Percentiles rank a stretch among this genome's conserved stretches.
Evolutionary conservation across 1,139 yeast genomes (phyloP).

Genomic region (Taphrina populina): DNA sequence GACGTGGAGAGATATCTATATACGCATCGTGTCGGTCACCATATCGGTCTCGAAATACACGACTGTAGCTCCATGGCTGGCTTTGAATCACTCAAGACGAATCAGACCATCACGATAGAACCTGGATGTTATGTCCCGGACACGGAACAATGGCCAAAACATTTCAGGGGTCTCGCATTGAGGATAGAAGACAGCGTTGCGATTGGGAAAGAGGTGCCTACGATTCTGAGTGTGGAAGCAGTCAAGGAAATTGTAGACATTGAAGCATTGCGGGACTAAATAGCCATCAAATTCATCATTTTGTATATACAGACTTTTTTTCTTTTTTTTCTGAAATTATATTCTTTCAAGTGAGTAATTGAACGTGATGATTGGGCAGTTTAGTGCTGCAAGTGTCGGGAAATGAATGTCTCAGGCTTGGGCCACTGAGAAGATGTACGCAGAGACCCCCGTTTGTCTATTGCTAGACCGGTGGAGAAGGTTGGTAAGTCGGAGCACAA

Average conservation of each 20-base stretch:
- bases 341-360: too few relatives aligned
- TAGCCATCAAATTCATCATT: not conserved
- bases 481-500: conserved; percentile 28
- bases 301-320: too few relatives aligned
- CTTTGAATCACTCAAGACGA: conserved; percentile 48
- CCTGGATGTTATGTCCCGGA: conserved; percentile 90
- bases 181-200: conserved; percentile 87
- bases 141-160: conserved; percentile 66
- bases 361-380: too few relatives aligned
- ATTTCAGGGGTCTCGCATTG: conserved; percentile 85
- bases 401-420: too few relatives aligned
- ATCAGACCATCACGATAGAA: conserved; percentile 85
- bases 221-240: conserved; percentile 71
- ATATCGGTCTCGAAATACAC: conserved; percentile 74
- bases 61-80: conserved; percentile 38
- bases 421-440: conserved; percentile 24
- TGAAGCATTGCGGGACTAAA: conserved; percentile 47
- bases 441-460: conserved; percentile 25
- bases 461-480: too few relatives aligned
- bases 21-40: conserved; percentile 96
- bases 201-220: conserved; percentile 68
- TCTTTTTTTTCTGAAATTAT: too few relatives aligned
- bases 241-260: conserved; percentile 80
- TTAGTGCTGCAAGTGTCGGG: too few relatives aligned
- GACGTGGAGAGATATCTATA: conserved; percentile 53